Base-by-base conservation (phyloP, 805 yeast species). In the Pichia ethanolica region DNA sequence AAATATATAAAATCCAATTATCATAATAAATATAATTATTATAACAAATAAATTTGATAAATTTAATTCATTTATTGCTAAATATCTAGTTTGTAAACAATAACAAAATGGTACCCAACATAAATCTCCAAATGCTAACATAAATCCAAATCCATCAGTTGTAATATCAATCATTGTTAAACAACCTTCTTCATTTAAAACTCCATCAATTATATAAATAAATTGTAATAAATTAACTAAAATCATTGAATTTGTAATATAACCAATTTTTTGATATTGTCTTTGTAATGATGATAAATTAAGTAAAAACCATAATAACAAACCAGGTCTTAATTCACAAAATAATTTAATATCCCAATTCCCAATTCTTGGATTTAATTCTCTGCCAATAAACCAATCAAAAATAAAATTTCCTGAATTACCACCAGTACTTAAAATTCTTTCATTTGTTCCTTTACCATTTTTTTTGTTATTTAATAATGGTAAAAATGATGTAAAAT, bases 311-410 rank as follows among this genome's bases (percentile, higher is more conserved):
- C 97, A 91, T 40, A 93, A 70, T 47, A 91, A 69, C 77, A 93
- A 73, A 5, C 99, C 99, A 1, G 99, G 99, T 60, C 96, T 81
- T 65, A 93, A 76, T 66, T 93, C 99, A 66, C 96, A 87, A 60
- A 86, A 93, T 57, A 89, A 67, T 69, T 93, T 93, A 65, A 93
- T 81, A 64, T 93, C 99, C 74, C 90, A 80, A 0, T 76, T 60
- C 1, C 95, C 93, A 51, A 87, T 71, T 58, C 98, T 75, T 30
- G 98, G 99, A 64, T 93, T 93, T 61, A 93, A 73, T 68, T 91
- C 98, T 52, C 99, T 81, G 33, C 99, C 99, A 63, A 93, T 89
- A 62, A 89, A 93, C 97, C 97, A 90, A 62, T 93, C 97, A 63
- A 86, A 91, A 9, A 91, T 57, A 0, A 67, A 56, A 56, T 78